Conservation (phyloP, 1,139 yeast species). For the Suhomyces anneliseae region DNA sequence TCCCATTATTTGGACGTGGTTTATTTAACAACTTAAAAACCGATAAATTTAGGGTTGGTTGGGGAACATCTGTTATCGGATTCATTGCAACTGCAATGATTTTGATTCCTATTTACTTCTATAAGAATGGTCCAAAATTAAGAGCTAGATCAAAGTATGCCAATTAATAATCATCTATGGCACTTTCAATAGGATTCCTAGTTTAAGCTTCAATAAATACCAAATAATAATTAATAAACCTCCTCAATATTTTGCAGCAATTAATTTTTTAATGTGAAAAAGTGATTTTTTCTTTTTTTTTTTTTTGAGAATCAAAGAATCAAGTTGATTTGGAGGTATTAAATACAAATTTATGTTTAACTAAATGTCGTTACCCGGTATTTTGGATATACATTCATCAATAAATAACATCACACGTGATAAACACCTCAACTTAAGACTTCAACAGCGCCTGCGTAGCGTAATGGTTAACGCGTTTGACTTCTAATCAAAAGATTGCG, state of each 20-base stretch:
- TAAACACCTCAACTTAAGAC: neutral
- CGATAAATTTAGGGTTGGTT: constrained; percentile 51
- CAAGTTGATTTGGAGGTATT: too few species aligned
- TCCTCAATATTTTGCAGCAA: too few species aligned
- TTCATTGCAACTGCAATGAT: constrained; percentile 43
- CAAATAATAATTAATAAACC: too few species aligned
- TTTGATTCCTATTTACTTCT: constrained; percentile 45
- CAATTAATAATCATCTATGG: too few species aligned
- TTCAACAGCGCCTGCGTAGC: constrained; percentile 18
- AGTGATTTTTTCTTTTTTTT: neutral
- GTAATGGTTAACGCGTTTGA: constrained; percentile 27
- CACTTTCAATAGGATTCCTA: too few species aligned
- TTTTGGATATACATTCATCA: too few species aligned
- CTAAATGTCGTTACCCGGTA: too few species aligned
- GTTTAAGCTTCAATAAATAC: too few species aligned
- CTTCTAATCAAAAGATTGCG: constrained; percentile 27
- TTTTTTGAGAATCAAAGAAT: too few species aligned
- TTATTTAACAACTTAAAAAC: constrained; percentile 46
- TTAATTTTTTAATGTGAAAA: too few species aligned
- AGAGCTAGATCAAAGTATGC: constrained; percentile 48
- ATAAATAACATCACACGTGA: too few species aligned
- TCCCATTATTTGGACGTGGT: constrained; percentile 59
- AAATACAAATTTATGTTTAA: too few species aligned
- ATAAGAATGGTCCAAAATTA: constrained; percentile 48
- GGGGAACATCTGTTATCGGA: constrained; percentile 55